Conservation (phyloP, 139 green algal genomes). For the Tetraselmis chui region DNA sequence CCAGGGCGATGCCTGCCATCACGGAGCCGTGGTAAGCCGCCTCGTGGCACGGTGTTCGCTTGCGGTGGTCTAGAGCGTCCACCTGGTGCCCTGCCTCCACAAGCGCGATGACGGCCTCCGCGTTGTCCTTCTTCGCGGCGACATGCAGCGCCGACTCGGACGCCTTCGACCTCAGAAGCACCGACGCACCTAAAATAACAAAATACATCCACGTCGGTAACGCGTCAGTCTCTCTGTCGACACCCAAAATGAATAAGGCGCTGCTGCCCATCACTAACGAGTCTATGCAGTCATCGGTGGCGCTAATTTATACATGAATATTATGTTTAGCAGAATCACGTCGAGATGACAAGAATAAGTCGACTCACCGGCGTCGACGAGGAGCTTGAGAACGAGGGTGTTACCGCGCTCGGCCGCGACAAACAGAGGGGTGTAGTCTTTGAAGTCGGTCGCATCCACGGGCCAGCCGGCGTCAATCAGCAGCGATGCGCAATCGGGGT, state of each 20-base stretch:
- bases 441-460: not conserved
- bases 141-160: not conserved
- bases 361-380: not conserved
- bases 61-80: not conserved
- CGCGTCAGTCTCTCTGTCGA: no score
- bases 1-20: not conserved
- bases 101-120: not conserved
- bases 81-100: not conserved
- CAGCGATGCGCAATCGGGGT: not conserved
- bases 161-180: not conserved
- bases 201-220: no score
- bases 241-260: no score
- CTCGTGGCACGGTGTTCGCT: not conserved
- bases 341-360: no score
- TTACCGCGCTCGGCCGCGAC: not conserved
- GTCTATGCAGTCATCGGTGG: no score
- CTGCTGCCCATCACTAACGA: no score
- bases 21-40: not conserved
- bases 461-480: not conserved
- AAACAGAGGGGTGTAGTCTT: not conserved
- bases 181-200: not conserved
- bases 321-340: no score
- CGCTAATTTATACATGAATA: no score
- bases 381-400: not conserved
- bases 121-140: not conserved